A percentile compares a stretch with the other conserved stretches of the same genome.
These are phyloP conservation scores for Neurospora pannonica DNA, from an alignment of 495 filamentous ascomycete genomes.

Conservation along the genomic window DNA sequence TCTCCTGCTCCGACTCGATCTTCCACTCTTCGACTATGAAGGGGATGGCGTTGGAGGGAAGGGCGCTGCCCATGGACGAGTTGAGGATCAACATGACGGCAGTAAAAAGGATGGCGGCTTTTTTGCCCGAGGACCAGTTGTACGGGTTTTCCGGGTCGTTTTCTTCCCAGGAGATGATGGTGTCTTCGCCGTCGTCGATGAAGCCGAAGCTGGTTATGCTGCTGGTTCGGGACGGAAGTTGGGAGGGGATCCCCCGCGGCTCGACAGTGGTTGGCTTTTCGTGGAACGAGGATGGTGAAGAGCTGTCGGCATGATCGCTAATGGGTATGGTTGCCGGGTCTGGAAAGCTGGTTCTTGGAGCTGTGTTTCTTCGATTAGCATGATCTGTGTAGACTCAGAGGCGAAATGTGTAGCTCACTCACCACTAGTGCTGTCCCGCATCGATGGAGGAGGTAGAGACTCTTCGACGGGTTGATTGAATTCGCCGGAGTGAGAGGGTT, in stretches of 20 bases:
- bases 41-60: constrained; percentile 54
- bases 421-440: neutral
- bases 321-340: neutral
- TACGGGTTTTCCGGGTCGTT: constrained; percentile 46
- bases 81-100: constrained; percentile 60
- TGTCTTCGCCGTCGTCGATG: constrained; percentile 15
- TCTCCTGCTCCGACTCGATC: constrained; percentile 43
- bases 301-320: neutral
- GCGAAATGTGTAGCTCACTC: neutral
- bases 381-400: neutral
- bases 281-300: neutral
- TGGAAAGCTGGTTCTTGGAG: neutral
- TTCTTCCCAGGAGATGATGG: constrained; percentile 39
- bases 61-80: constrained; percentile 59
- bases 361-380: neutral
- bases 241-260: neutral
- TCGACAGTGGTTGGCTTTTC: neutral
- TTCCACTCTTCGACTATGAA: constrained; percentile 50
- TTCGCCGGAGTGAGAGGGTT: neutral
- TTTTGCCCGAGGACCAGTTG: constrained; percentile 50
- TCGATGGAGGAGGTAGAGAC: neutral
- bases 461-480: neutral
- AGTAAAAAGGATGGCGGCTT: constrained; percentile 44
- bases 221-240: neutral
- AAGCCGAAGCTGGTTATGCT: neutral